Conservation (phyloP, 2,329 filamentous ascomycete species). For the Knufia petricola region DNA sequence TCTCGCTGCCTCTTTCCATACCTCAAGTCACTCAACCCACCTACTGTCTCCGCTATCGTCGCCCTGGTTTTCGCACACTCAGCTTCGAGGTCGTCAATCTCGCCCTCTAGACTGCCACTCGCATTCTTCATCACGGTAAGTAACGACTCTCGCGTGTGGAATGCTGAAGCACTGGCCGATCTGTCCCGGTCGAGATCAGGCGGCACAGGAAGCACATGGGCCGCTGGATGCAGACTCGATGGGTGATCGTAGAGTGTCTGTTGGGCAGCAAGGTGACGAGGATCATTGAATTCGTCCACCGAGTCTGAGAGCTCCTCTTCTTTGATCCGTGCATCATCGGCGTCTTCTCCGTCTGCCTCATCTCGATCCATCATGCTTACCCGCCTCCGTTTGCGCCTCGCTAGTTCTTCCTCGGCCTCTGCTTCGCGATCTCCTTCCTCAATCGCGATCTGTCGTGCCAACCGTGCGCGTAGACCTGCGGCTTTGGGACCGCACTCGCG, state of each 20-base stretch:
- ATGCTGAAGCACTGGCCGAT: conserved; percentile 19
- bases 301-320: conserved; percentile 2
- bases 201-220: conserved; percentile 11
- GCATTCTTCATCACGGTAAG: conserved; percentile 61
- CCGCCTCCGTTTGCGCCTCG: conserved; percentile 17
- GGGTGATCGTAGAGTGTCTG: conserved; percentile 4
- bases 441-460: conserved; percentile 17
- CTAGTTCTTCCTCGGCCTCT: conserved; percentile 33
- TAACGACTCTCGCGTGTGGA: conserved; percentile 55
- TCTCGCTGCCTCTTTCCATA: conserved; percentile 45
- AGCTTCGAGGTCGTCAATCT: conserved; percentile 56
- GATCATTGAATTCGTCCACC: conserved; percentile 4
- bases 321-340: conserved; percentile 4
- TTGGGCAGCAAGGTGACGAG: neutral
- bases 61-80: conserved; percentile 53
- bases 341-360: neutral
- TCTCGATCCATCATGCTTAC: neutral
- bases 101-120: conserved; percentile 53
- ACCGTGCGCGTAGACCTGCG: conserved; percentile 9
- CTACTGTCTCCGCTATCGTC: conserved; percentile 56
- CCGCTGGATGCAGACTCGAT: conserved; percentile 4
- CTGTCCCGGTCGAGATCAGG: neutral
- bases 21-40: conserved; percentile 68
- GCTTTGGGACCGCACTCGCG: conserved; percentile 45
- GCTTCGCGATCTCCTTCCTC: conserved; percentile 29